These are phyloP conservation scores for Massospora cicadina DNA, from an alignment of 371 early-diverging fungal genomes.

Conservation along the genomic window DNA sequence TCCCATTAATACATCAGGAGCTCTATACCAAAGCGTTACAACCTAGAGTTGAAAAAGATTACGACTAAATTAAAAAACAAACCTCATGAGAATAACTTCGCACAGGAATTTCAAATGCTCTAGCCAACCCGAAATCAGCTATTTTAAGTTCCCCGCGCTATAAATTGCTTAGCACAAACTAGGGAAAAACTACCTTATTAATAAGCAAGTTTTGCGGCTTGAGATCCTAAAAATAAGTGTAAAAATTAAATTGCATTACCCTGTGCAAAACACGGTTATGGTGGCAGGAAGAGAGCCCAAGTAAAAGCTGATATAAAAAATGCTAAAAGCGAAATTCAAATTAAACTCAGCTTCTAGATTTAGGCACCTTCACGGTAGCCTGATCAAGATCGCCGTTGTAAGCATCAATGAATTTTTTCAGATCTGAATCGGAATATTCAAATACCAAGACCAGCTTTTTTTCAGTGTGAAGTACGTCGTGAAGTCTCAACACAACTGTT, in stretches of 20 bases:
- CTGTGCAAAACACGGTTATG: conserved; percentile 59
- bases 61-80: conserved; percentile 14
- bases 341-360: neutral
- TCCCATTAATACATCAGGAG: conserved; percentile 98
- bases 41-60: conserved; percentile 27
- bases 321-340: conserved; percentile 21
- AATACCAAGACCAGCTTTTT: conserved; percentile 85
- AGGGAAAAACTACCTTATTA: conserved; percentile 33
- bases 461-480: conserved; percentile 91
- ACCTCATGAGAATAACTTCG: conserved; percentile 96
- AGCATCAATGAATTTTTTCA: conserved; percentile 78
- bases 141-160: conserved; percentile 79
- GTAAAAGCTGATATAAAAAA: conserved; percentile 63
- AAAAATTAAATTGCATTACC: conserved; percentile 21
- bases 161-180: conserved; percentile 15
- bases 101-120: conserved; percentile 94
- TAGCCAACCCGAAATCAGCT: conserved; percentile 93
- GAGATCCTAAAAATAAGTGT: conserved; percentile 36
- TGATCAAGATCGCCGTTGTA: conserved; percentile 65
- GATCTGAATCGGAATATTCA: conserved; percentile 88
- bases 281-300: conserved; percentile 71
- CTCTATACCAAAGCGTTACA: conserved; percentile 87
- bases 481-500: conserved; percentile 30
- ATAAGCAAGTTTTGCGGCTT: conserved; percentile 69
- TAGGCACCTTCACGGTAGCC: conserved; percentile 45